These are phyloP conservation scores for Candida tropicalis DNA, from an alignment of 1,139 yeast species.

Conservation along the genomic window DNA sequence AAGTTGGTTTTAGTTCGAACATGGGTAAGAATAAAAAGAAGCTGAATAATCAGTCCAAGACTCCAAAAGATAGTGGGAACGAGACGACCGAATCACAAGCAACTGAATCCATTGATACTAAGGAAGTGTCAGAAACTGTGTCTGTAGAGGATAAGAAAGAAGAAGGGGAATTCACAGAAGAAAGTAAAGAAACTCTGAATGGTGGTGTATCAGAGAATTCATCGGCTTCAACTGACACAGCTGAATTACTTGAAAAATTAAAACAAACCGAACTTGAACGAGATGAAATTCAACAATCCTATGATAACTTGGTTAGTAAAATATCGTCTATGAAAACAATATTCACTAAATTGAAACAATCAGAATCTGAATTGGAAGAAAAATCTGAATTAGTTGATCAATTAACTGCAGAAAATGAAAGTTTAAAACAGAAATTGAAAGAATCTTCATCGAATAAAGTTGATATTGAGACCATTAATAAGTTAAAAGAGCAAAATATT, in stretches of 20 bases:
- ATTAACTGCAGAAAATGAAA: conserved; percentile 33
- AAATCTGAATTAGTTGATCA: conserved; percentile 44
- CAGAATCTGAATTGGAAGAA: conserved; percentile 69
- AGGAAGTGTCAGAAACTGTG: conserved; percentile 2
- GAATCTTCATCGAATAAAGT: conserved; percentile 21
- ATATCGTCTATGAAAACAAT: conserved; percentile 80
- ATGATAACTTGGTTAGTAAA: conserved; percentile 73
- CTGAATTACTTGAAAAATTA: conserved; percentile 11
- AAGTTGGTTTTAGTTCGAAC: not conserved
- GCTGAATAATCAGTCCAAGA: conserved; percentile 5
- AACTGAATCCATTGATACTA: not conserved
- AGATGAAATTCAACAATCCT: conserved; percentile 68
- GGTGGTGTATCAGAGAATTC: not conserved
- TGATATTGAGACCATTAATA: conserved; percentile 25
- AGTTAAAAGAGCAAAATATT: conserved; percentile 44
- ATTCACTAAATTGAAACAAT: conserved; percentile 72
- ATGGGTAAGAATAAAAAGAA: conserved; percentile 10
- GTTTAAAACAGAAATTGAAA: conserved; percentile 19
- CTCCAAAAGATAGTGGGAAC: not conserved
- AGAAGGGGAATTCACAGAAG: not conserved
- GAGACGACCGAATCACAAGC: not conserved
- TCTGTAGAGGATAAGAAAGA: not conserved
- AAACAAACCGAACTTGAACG: conserved; percentile 46
- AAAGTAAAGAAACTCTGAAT: not conserved
- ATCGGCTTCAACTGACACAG: not conserved